These are phyloP conservation scores for Suillus discolor DNA, from an alignment of 768 basidiomycete species.

Conservation along the genomic window DNA sequence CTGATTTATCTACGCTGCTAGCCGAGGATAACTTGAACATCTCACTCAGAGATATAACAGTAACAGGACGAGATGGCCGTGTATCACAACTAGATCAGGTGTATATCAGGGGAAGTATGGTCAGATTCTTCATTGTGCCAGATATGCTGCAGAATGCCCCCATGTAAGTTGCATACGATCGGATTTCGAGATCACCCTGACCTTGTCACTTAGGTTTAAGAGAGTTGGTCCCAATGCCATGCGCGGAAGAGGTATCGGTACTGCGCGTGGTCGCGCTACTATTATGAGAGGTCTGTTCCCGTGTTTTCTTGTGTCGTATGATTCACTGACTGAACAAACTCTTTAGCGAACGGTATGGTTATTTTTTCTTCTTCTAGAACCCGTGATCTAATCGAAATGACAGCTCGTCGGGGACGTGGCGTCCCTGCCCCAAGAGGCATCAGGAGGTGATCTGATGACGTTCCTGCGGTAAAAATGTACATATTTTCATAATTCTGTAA, in stretches of 20 bases:
- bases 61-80: constrained; percentile 96
- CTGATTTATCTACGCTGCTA: constrained; percentile 37
- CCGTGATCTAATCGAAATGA: constrained; percentile 20
- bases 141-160: constrained; percentile 99
- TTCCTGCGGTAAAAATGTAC: constrained; percentile 11
- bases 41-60: constrained; percentile 94
- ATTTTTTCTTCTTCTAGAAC: constrained; percentile 1
- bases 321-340: constrained; percentile 22
- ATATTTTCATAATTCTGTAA: constrained; percentile 15
- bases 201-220: constrained; percentile 78
- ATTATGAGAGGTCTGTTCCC: constrained; percentile 88
- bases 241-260: constrained; percentile 98
- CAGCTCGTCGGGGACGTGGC: constrained; percentile 88
- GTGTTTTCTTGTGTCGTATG: constrained; percentile 6
- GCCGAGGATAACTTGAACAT: constrained; percentile 99
- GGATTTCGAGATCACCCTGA: constrained; percentile 11
- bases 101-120: constrained; percentile 97
- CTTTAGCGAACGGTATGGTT: constrained; percentile 73
- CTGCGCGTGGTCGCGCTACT: constrained; percentile 97
- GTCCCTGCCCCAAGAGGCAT: constrained; percentile 78
- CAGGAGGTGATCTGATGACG: constrained; percentile 56
- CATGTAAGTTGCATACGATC: constrained; percentile 63
- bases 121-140: constrained; percentile 98
- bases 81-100: constrained; percentile 99
- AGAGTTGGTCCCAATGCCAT: constrained; percentile 97